Evolutionary conservation across 495 filamentous ascomycete genomes (phyloP), one percentile per base, ranked within the genome.

Genomic region (Sporormia fimetaria): DNA sequence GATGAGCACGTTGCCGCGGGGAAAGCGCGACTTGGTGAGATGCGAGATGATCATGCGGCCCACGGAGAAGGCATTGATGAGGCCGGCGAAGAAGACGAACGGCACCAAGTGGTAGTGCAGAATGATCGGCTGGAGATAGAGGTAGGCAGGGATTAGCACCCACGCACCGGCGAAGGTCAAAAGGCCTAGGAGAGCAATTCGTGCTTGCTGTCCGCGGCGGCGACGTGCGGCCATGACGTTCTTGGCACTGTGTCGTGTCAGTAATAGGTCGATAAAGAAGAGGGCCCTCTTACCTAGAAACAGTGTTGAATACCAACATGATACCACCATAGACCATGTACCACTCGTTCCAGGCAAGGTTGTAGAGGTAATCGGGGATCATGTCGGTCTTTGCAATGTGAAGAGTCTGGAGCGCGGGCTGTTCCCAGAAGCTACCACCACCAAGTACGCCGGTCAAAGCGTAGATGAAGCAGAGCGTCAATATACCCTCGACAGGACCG

Each of bases 31-130:
- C 58, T 87, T 81, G 44, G 82, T 80, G 3, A 98, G 68, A 61
- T 98, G 90, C 1, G 86, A 87, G 18, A 80, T 80, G 64, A 98
- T 96, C 60, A 98, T 94, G 57, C 84, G 76, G 6, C 90, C 90
- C 32, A 98, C 90, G 40, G 82, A 76, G 61, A 93, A 94, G 29
- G 90, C 87, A 57, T 95, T 94, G 51, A 93, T 67, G 39, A 94
- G 62, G 35, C 88, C 87, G 20, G 81, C 78, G 54, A 83, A 94
- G 51, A 95, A 70, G 32, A 76, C 68, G 58, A 98, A 95, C 0
- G 90, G 84, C 25, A 96, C 69, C 5, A 92, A 70, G 54, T 95
- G 81, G 56, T 79, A 68, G 51, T 75, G 68, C 38, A 93, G 71
- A 53, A 95, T 87, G 28, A 70, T 62, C 2, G 87, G 90, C 56